phyloP scores from a whole-genome alignment of 768 basidiomycete genomes.

The Termitomyces heimii region DNA sequence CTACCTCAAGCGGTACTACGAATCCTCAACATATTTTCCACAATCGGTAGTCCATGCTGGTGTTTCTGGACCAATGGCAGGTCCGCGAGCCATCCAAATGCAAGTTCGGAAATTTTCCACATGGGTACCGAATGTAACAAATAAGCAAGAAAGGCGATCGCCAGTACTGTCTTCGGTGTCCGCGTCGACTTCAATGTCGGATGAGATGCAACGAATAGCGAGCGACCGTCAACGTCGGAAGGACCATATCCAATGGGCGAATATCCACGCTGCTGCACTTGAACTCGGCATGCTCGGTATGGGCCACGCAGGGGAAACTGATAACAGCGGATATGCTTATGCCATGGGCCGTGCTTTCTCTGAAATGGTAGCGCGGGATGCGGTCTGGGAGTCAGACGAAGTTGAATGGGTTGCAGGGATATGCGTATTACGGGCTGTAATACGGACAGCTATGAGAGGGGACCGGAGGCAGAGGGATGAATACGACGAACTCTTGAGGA shows the following conservation, averaged over 20 bases:
- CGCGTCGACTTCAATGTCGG: slow-evolving; percentile 22
- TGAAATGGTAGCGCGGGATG: slow-evolving; percentile 57
- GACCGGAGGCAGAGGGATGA: slow-evolving; percentile 42
- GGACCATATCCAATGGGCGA: slow-evolving; percentile 63
- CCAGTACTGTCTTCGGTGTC: slow-evolving; percentile 13
- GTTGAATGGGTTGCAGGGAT: slow-evolving; percentile 68
- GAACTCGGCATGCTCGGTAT: slow-evolving; percentile 48
- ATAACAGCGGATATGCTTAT: slow-evolving; percentile 37
- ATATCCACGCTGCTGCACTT: slow-evolving; percentile 58
- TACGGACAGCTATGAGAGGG: slow-evolving; percentile 45
- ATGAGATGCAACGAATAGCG: slow-evolving; percentile 61
- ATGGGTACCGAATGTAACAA: slow-evolving; percentile 35
- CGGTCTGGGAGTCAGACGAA: slow-evolving; percentile 61
- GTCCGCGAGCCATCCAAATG: slow-evolving; percentile 52
- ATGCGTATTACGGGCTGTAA: slow-evolving; percentile 50
- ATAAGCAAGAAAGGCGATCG: slow-evolving; percentile 6
- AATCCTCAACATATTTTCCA: slow-evolving; percentile 48
- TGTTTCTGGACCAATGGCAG: slow-evolving; percentile 47
- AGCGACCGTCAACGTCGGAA: slow-evolving; percentile 54
- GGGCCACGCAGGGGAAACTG: slow-evolving; percentile 32
- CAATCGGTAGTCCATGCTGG: slow-evolving; percentile 45
- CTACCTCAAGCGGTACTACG: slow-evolving; percentile 45
- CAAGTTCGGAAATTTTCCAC: slow-evolving; percentile 51
- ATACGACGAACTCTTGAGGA: slow-evolving; percentile 48
- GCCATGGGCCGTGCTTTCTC: slow-evolving; percentile 43